A percentile compares a stretch with the other conserved stretches of the same genome.
These are phyloP conservation scores for Zarea fungicola DNA, from an alignment of 2,329 filamentous ascomycete genomes.

Conservation along the genomic window DNA sequence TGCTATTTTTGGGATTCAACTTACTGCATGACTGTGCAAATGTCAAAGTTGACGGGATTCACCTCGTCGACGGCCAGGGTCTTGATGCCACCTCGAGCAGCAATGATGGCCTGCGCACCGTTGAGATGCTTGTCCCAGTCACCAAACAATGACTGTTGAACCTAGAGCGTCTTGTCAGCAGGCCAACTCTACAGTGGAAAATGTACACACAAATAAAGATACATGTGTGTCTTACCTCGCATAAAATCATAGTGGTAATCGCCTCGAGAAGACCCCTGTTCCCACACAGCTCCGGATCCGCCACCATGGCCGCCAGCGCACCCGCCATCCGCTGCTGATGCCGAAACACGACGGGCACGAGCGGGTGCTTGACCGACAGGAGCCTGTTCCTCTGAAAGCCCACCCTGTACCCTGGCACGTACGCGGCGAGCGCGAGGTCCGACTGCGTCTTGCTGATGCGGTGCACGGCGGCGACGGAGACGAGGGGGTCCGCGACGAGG, in stretches of 20 bases:
- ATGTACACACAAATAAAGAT: not conserved
- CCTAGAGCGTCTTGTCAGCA: not conserved
- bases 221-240: conserved; percentile 6
- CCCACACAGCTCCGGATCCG: not conserved
- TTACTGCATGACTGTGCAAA: conserved; percentile 13
- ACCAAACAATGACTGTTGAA: conserved; percentile 17
- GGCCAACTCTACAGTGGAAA: not conserved
- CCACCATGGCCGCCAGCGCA: conserved; percentile 9
- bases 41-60: not conserved
- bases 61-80: not conserved
- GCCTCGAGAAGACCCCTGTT: conserved; percentile 7
- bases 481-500: conserved; percentile 8
- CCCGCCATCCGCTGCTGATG: conserved; percentile 10
- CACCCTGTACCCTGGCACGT: not conserved
- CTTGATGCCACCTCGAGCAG: conserved; percentile 7
- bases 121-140: conserved; percentile 14
- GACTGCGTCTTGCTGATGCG: conserved; percentile 12
- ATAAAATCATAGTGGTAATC: conserved; percentile 9
- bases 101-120: conserved; percentile 14
- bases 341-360: conserved; percentile 10
- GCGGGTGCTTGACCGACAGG: conserved; percentile 4
- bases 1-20: not conserved
- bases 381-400: conserved; percentile 4
- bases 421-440: not conserved
- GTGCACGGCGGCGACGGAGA: conserved; percentile 12